Conservation (phyloP, 768 basidiomycete species). For the Mycena galericulata region DNA sequence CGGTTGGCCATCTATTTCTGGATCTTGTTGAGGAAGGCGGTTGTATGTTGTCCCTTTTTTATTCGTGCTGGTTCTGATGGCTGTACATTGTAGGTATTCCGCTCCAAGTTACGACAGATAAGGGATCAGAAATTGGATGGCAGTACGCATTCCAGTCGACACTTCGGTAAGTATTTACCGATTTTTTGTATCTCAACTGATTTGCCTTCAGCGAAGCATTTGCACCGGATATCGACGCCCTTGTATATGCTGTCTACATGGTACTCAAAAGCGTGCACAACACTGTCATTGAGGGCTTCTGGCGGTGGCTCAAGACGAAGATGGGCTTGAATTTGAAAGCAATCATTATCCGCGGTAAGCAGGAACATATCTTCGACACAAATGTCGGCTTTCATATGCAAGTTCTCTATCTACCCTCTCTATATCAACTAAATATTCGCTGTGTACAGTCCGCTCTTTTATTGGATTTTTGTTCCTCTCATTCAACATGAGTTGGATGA, state of each 20-base stretch:
- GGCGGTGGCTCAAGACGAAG: slow-evolving; percentile 30
- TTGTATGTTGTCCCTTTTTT: slow-evolving; percentile 28
- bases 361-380: neutral
- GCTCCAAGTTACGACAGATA: slow-evolving; percentile 44
- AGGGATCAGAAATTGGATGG: slow-evolving; percentile 47
- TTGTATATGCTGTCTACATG: slow-evolving; percentile 31
- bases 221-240: slow-evolving; percentile 40
- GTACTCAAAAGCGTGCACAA: slow-evolving; percentile 46
- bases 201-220: slow-evolving; percentile 31
- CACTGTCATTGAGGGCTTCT: slow-evolving; percentile 45
- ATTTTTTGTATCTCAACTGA: neutral
- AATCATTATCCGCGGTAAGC: neutral
- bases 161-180: neutral
- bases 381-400: neutral
- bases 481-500: slow-evolving; percentile 34
- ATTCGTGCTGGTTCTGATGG: neutral
- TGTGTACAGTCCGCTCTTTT: slow-evolving; percentile 13
- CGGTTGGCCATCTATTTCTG: slow-evolving; percentile 47
- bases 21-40: slow-evolving; percentile 45
- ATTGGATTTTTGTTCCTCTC: slow-evolving; percentile 36
- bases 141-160: slow-evolving; percentile 29
- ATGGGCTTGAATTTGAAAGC: slow-evolving; percentile 9
- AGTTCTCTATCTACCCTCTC: slow-evolving; percentile 16
- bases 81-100: slow-evolving; percentile 36
- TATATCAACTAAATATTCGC: neutral